phyloP scores from a whole-genome alignment of 345 rosid species.

The Ceriops tagal region DNA sequence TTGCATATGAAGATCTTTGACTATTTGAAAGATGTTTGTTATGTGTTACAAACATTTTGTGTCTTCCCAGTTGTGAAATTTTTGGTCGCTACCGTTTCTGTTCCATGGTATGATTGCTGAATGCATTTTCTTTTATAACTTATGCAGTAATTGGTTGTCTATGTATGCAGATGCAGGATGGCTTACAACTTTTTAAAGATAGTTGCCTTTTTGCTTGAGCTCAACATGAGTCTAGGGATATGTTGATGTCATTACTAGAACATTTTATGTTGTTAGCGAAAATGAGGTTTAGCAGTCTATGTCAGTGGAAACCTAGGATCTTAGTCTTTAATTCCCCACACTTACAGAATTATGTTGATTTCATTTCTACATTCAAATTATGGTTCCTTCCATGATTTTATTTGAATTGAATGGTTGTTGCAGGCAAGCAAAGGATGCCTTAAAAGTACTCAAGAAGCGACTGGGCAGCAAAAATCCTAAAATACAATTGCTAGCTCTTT shows the following conservation, averaged over 20 bases:
- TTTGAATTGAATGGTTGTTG: conserved; percentile 23
- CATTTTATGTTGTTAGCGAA: background rate
- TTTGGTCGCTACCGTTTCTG: too few relatives aligned
- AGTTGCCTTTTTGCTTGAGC: background rate
- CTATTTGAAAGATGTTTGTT: background rate
- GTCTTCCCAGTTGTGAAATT: background rate
- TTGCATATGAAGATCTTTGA: background rate
- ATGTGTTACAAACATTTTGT: background rate
- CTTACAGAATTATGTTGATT: background rate
- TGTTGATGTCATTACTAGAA: too few relatives aligned
- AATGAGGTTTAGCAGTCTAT: background rate
- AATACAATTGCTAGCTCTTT: conserved; percentile 79
- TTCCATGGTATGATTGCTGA: background rate
- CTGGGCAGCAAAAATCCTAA: conserved; percentile 83
- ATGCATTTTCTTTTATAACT: background rate
- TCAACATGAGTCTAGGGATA: too few relatives aligned
- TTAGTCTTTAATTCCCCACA: too few relatives aligned
- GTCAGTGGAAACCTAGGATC: background rate
- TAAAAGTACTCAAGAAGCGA: conserved; percentile 88
- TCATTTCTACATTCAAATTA: background rate
- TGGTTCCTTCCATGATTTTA: background rate
- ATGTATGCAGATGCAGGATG: too few relatives aligned
- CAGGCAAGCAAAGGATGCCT: conserved; percentile 88
- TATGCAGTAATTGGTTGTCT: too few relatives aligned
- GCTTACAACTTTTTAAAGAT: background rate